phyloP scores from a whole-genome alignment of 116 monocot species.

The Papilionanthe hybrid region DNA sequence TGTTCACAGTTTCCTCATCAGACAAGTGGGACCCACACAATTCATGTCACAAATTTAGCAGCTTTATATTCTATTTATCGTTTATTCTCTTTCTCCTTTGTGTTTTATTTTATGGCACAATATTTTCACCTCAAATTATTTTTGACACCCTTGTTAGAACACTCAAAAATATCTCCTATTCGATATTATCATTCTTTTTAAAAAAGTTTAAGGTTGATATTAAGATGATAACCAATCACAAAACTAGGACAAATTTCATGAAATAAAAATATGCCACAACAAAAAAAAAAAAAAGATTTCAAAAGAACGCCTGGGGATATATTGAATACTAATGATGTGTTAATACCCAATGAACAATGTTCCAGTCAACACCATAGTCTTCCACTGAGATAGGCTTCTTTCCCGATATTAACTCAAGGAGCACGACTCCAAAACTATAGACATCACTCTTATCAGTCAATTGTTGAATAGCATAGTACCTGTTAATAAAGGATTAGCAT shows the following conservation, averaged over 20 bases:
- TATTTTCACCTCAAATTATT: too few relatives aligned
- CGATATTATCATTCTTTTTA: background rate
- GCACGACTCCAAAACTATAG: slow-evolving; percentile 46
- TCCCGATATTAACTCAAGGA: slow-evolving; percentile 43
- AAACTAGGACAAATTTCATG: background rate
- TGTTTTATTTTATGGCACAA: too few relatives aligned
- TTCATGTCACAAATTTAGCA: too few relatives aligned
- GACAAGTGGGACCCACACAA: too few relatives aligned
- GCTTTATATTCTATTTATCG: too few relatives aligned
- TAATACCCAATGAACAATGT: slow-evolving; percentile 50
- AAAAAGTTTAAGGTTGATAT: background rate
- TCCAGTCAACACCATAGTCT: slow-evolving; percentile 34
- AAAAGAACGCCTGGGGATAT: background rate
- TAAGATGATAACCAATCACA: background rate
- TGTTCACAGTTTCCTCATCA: too few relatives aligned
- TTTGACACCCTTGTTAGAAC: too few relatives aligned
- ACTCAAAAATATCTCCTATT: background rate
- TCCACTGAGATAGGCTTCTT: slow-evolving; percentile 29
- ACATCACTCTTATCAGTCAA: slow-evolving; percentile 48
- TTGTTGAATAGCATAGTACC: slow-evolving; percentile 38
- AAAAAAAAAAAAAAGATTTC: background rate
- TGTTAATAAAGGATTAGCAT: background rate
- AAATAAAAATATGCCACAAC: background rate
- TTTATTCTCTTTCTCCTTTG: too few relatives aligned
- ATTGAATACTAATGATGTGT: background rate